phyloP scores from a whole-genome alignment of 768 basidiomycete genomes.

The Leucogyrophana mollusca region DNA sequence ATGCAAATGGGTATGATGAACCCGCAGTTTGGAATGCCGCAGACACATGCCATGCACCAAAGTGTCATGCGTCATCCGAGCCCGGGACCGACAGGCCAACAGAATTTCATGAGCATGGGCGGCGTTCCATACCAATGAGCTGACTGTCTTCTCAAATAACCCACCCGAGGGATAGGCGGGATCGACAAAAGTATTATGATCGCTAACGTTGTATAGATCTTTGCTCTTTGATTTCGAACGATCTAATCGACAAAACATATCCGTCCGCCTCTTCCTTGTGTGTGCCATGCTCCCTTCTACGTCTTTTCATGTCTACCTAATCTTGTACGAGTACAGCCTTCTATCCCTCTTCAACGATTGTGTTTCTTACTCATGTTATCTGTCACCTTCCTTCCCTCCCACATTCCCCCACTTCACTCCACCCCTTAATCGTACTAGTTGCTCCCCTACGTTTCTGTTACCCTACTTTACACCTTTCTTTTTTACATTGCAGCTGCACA shows the following conservation, averaged over 20 bases:
- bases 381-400: conserved; percentile 13
- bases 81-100: conserved; percentile 51
- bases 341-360: conserved; percentile 7
- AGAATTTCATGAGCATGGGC: conserved; percentile 45
- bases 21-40: conserved; percentile 49
- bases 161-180: not conserved
- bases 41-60: conserved; percentile 78
- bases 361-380: conserved; percentile 19
- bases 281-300: conserved; percentile 2
- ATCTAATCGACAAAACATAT: not conserved
- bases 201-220: conserved; percentile 24
- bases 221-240: conserved; percentile 13
- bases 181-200: not conserved
- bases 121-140: conserved; percentile 29
- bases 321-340: conserved; percentile 14
- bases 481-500: conserved; percentile 25
- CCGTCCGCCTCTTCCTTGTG: not conserved
- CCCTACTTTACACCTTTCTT: conserved; percentile 16
- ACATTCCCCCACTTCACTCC: conserved; percentile 14
- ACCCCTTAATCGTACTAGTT: conserved; percentile 8
- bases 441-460: conserved; percentile 9
- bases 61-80: conserved; percentile 84
- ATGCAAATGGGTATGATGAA: conserved; percentile 49
- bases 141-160: not conserved
- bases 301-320: conserved; percentile 10